Evolutionary conservation across 2,329 filamentous ascomycete species (phyloP).

Genomic region (Pyrenophora graminea): DNA sequence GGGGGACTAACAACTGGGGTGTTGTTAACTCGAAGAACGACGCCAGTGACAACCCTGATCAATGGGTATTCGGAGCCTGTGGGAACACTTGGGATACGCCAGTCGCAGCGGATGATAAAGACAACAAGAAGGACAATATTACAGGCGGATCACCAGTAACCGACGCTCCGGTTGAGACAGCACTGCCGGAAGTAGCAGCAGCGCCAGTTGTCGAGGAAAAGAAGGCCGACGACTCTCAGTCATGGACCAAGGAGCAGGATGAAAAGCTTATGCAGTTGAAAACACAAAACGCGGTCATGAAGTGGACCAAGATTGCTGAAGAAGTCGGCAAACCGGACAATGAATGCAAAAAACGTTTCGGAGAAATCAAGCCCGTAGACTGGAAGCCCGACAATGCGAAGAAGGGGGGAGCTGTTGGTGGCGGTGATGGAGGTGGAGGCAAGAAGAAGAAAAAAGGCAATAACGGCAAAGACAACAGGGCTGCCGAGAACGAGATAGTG

Average conservation of each 20-base stretch:
- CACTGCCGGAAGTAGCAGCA: background rate
- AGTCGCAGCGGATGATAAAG: background rate
- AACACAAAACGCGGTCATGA: slow-evolving; percentile 20
- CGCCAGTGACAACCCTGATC: background rate
- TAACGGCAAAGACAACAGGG: slow-evolving; percentile 22
- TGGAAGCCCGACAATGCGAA: slow-evolving; percentile 14
- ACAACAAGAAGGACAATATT: background rate
- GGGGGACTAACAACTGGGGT: background rate
- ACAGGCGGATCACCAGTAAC: background rate
- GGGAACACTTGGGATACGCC: background rate
- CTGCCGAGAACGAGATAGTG: slow-evolving; percentile 11
- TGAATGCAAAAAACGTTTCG: slow-evolving; percentile 35
- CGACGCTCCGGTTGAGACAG: background rate
- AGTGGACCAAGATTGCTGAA: slow-evolving; percentile 39
- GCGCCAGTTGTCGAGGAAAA: background rate
- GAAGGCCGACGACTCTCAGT: slow-evolving; percentile 1
- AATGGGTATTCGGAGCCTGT: background rate
- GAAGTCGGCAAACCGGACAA: slow-evolving; percentile 31
- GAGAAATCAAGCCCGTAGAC: slow-evolving; percentile 41
- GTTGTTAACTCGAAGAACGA: background rate
- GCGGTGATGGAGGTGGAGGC: slow-evolving; percentile 11
- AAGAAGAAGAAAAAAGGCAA: slow-evolving; percentile 18
- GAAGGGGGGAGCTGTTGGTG: slow-evolving; percentile 16
- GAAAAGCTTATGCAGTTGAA: slow-evolving; percentile 46
- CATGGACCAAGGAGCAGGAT: slow-evolving; percentile 49